Evolutionary conservation across 495 filamentous ascomycete species (phyloP).

Genomic region (Gamarada debralockiae): DNA sequence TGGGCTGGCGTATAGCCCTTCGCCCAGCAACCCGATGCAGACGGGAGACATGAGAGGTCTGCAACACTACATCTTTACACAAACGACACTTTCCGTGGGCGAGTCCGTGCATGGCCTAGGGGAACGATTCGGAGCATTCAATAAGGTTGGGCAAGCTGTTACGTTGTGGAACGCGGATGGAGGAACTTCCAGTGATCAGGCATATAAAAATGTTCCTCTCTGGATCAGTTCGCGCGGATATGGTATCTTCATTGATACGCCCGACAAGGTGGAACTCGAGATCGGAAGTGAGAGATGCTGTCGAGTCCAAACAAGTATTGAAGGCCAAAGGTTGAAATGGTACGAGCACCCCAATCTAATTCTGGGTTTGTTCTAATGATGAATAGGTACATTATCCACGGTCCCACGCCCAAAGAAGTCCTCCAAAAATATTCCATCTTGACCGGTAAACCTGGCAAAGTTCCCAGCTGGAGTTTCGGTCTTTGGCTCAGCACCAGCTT

Average conservation of each 20-base stretch:
- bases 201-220: constrained; percentile 73
- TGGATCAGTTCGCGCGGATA: constrained; percentile 66
- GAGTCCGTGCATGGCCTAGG: constrained; percentile 68
- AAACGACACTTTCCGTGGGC: constrained; percentile 58
- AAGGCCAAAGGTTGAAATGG: constrained; percentile 56
- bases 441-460: constrained; percentile 54
- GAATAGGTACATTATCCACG: constrained; percentile 57
- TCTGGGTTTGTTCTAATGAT: not conserved
- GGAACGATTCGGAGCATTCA: constrained; percentile 66
- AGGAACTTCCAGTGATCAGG: constrained; percentile 64
- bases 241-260: constrained; percentile 64
- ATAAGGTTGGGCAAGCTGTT: constrained; percentile 65
- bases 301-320: constrained; percentile 58
- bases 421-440: constrained; percentile 57
- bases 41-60: constrained; percentile 49
- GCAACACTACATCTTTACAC: constrained; percentile 59
- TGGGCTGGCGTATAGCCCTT: constrained; percentile 50
- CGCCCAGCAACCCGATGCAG: constrained; percentile 43
- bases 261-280: constrained; percentile 58
- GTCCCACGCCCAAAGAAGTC: constrained; percentile 63
- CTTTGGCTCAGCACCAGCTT: constrained; percentile 70
- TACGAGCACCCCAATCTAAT: constrained; percentile 26
- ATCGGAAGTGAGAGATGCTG: constrained; percentile 64
- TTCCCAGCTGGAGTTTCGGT: constrained; percentile 68
- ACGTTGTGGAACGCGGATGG: constrained; percentile 71